Conservation (phyloP, 2,329 filamentous ascomycete genomes). For the Curvularia spicifera region DNA sequence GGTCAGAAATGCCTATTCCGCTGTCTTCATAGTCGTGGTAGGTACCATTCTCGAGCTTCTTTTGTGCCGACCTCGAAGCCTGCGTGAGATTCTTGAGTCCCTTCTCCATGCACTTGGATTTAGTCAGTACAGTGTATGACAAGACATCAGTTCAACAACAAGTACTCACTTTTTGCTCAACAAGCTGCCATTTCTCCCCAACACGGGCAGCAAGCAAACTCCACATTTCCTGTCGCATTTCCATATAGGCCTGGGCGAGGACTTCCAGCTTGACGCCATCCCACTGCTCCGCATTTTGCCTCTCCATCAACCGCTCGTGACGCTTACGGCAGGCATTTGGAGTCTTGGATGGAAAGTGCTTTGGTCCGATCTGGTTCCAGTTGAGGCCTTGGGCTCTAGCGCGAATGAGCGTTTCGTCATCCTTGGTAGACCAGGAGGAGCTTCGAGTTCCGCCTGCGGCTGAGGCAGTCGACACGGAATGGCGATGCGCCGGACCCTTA, state of each 20-base stretch:
- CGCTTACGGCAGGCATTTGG: constrained; percentile 88
- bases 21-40: constrained; percentile 67
- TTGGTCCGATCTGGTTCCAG: constrained; percentile 80
- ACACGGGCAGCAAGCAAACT: constrained; percentile 69
- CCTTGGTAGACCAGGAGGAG: constrained; percentile 70
- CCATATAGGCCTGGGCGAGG: constrained; percentile 79
- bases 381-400: constrained; percentile 78
- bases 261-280: constrained; percentile 75
- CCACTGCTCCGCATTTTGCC: constrained; percentile 76
- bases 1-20: constrained; percentile 66
- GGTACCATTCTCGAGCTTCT: constrained; percentile 62
- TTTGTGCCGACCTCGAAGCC: constrained; percentile 68
- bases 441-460: constrained; percentile 44
- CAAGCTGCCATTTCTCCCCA: constrained; percentile 66
- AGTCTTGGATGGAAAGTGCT: constrained; percentile 77
- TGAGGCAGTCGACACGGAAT: constrained; percentile 42
- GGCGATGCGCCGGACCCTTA: constrained; percentile 41
- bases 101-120: constrained; percentile 76
- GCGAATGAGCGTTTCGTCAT: constrained; percentile 75
- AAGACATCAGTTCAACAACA: background rate
- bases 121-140: constrained; percentile 17
- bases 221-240: constrained; percentile 83
- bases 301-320: constrained; percentile 83
- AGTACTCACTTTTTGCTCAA: constrained; percentile 77
- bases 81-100: constrained; percentile 81